Evolutionary conservation across 192 early-diverging fungal species (phyloP).

Genomic region (Podila epigama): DNA sequence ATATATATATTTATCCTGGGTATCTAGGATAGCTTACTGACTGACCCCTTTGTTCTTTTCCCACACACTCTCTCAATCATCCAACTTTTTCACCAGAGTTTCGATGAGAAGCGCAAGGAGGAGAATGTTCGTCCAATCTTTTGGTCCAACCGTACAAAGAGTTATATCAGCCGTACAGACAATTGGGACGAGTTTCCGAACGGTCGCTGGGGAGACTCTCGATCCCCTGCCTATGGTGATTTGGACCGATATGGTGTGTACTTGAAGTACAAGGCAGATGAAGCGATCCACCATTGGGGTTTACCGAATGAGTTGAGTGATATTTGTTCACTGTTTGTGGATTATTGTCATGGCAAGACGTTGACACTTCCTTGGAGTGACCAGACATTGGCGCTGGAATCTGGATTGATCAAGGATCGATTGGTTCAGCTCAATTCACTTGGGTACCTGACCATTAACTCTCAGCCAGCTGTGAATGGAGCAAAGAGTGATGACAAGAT

Average conservation of each 20-base stretch:
- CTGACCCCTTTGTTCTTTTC: too few relatives aligned
- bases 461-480: conserved; percentile 94
- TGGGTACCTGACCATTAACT: conserved; percentile 97
- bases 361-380: conserved; percentile 90
- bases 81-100: too few relatives aligned
- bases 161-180: conserved; percentile 91
- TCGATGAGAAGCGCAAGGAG: conserved; percentile 87
- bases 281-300: conserved; percentile 80
- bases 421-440: conserved; percentile 75
- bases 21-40: too few relatives aligned
- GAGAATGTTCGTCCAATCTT: conserved; percentile 98
- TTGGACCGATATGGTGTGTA: conserved; percentile 82
- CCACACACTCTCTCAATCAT: too few relatives aligned
- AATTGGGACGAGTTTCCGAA: conserved; percentile 99
- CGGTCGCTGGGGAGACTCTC: conserved; percentile 97
- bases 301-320: conserved; percentile 71
- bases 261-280: conserved; percentile 73
- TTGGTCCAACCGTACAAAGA: conserved; percentile 94
- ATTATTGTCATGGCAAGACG: conserved; percentile 78
- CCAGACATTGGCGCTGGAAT: conserved; percentile 80
- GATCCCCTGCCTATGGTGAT: conserved; percentile 90
- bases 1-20: too few relatives aligned
- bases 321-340: conserved; percentile 76
- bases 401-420: conserved; percentile 70
- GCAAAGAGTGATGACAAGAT: conserved; percentile 76